Evolutionary conservation across 805 yeast species (phyloP).

Genomic region (Candida orba): DNA sequence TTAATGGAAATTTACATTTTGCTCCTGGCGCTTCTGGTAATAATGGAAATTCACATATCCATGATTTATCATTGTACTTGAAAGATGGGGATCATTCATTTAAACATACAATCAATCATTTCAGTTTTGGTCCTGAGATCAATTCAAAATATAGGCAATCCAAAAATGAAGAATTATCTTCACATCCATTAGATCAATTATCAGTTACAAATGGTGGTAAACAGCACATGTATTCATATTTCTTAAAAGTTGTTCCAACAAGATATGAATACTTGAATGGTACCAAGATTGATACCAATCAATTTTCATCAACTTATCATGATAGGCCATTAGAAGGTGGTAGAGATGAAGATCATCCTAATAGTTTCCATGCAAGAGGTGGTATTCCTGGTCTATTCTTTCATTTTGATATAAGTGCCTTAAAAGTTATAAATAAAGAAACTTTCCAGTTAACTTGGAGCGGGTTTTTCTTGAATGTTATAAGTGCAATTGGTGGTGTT

Average conservation of each 20-base stretch:
- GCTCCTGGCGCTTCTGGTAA: constrained; percentile 87
- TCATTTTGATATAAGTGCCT: constrained; percentile 85
- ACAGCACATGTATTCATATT: constrained; percentile 65
- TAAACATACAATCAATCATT: constrained; percentile 69
- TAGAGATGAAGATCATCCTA: constrained; percentile 83
- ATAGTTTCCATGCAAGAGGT: constrained; percentile 73
- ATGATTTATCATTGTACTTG: constrained; percentile 72
- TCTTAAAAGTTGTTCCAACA: constrained; percentile 83
- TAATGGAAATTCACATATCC: constrained; percentile 58
- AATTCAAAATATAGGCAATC: constrained; percentile 18
- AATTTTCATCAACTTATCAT: constrained; percentile 82
- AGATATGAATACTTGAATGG: constrained; percentile 65
- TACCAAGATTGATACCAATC: constrained; percentile 65
- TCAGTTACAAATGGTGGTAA: constrained; percentile 37
- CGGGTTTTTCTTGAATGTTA: constrained; percentile 71
- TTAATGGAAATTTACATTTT: constrained; percentile 88
- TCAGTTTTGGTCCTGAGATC: constrained; percentile 72
- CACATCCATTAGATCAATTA: constrained; percentile 64
- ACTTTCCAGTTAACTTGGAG: constrained; percentile 64
- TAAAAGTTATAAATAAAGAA: constrained; percentile 84
- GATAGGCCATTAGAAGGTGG: constrained; percentile 85
- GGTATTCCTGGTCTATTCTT: constrained; percentile 89
- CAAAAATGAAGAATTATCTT: constrained; percentile 31
- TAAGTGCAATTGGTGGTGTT: constrained; percentile 90
- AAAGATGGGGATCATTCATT: constrained; percentile 57